A percentile compares a stretch with the other conserved stretches of the same genome.
Evolutionary conservation across 768 basidiomycete genomes (phyloP).

Genomic region (Jaapia argillacea): DNA sequence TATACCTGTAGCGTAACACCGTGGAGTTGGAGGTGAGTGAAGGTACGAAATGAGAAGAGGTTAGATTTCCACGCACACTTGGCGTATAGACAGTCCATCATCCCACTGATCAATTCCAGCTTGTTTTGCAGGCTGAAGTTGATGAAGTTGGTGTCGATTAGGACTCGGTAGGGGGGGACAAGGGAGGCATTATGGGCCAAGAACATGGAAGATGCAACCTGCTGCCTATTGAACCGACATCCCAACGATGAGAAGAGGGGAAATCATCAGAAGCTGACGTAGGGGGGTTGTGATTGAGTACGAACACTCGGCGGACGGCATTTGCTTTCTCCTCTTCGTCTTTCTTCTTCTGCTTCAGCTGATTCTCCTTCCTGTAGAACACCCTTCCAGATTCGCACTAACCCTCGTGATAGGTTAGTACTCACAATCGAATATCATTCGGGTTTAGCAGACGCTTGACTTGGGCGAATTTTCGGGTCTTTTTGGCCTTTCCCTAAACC

Average conservation of each 20-base stretch:
- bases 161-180: constrained; percentile 92
- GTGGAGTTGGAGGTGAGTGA: constrained; percentile 1
- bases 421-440: constrained; percentile 85
- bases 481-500: constrained; percentile 76
- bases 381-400: background rate
- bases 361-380: constrained; percentile 78
- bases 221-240: constrained; percentile 44
- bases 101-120: constrained; percentile 88
- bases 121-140: constrained; percentile 98
- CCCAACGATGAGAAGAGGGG: constrained; percentile 2
- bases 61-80: constrained; percentile 57
- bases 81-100: constrained; percentile 99
- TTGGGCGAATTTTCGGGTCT: constrained; percentile 88
- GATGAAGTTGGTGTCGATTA: constrained; percentile 99
- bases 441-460: constrained; percentile 94
- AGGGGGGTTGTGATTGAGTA: constrained; percentile 8
- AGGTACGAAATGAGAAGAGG: too few species aligned
- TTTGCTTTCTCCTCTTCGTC: constrained; percentile 74
- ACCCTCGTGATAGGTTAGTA: constrained; percentile 3
- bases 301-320: constrained; percentile 71
- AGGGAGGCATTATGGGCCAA: constrained; percentile 92
- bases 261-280: background rate
- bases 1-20: constrained; percentile 62
- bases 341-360: constrained; percentile 81
- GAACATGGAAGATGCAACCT: constrained; percentile 87